Evolutionary conservation across 352 stramenopile species (phyloP), one percentile per base, ranked within the genome.

Genomic region (Phytophthora cajani): DNA sequence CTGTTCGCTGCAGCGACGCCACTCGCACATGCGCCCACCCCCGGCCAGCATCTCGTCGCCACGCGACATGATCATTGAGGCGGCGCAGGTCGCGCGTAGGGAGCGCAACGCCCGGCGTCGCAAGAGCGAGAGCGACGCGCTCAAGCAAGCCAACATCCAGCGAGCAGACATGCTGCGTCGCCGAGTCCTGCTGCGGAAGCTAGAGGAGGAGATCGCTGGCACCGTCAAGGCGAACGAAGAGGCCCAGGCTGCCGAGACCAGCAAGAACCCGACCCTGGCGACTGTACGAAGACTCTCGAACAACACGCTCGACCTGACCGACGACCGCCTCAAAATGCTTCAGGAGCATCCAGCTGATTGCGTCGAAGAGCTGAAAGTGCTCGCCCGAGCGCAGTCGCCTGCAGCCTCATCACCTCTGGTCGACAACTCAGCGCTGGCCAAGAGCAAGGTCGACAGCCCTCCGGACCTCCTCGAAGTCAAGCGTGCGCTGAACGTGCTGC

Each of bases 181-280:
- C 33, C 84, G 85, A 30, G 81, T 93, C 54, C 59, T 80, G 49
- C 75, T 93, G 12, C 79, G 85, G n/a, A 88, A 87, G 52, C 72
- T 93, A 2, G 85, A 93, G 46, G 72, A 88, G 52, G 85, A 93
- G 61, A 93, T 93, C 63, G 77, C 88, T 56, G 80, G 84, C 12
- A 83, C 85, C 7, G 87, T 92, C 36, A 81, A 89, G 47, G 85
- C 85, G 16, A 88, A 84, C 57, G 76, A 79, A 32, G 70, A 78
- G 56, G 69, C 71, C 9, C 55, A 77, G 36, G 46, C 68, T 5
- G 69, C 69, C 10, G 63, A 69, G 17, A 69, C 61, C n/a, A 74
- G 25, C 12, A n/a, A 27, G 10, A 65, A 71, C 21, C 11, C 38
- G 7, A 57, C 40, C 36, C 42, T 40, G 19, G 49, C 59, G 10